Evolutionary conservation across 148 eudicot genomes (phyloP).

Genomic region (Rheum nobile): DNA sequence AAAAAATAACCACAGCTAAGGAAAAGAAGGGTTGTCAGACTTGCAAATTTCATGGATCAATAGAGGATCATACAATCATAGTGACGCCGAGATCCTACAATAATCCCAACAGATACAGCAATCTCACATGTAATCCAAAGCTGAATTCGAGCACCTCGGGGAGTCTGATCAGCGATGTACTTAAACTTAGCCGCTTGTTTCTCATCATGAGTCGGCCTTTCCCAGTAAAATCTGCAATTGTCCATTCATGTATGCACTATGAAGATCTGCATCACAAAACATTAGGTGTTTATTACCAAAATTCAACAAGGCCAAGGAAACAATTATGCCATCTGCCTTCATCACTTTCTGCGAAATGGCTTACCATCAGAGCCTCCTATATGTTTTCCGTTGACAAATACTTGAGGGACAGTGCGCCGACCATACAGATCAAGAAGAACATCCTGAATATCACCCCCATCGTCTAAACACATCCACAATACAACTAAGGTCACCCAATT

Average conservation of each 20-base stretch:
- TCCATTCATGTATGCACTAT: constrained; percentile 51
- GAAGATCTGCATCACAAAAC: constrained; percentile 46
- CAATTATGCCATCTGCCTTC: background rate
- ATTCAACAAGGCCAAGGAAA: background rate
- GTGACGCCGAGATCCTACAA: too few relatives aligned
- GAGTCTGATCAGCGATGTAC: background rate
- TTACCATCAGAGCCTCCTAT: constrained; percentile 94
- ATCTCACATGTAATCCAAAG: background rate
- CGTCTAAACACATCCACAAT: constrained; percentile 35
- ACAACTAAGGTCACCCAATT: background rate
- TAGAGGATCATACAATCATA: too few relatives aligned
- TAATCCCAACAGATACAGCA: background rate
- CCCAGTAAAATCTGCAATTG: constrained; percentile 54
- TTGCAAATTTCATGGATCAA: background rate
- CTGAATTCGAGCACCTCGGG: background rate
- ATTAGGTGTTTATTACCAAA: background rate
- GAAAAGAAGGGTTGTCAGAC: background rate
- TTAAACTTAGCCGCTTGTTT: background rate
- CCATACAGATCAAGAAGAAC: constrained; percentile 83
- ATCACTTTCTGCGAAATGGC: constrained; percentile 9
- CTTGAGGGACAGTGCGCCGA: constrained; percentile 90
- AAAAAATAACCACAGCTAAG: background rate
- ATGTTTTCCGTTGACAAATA: constrained; percentile 95
- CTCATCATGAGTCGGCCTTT: constrained; percentile 21
- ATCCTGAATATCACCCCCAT: constrained; percentile 74